phyloP scores from a whole-genome alignment of 768 basidiomycete genomes.

The Tephrocybe sp. region DNA sequence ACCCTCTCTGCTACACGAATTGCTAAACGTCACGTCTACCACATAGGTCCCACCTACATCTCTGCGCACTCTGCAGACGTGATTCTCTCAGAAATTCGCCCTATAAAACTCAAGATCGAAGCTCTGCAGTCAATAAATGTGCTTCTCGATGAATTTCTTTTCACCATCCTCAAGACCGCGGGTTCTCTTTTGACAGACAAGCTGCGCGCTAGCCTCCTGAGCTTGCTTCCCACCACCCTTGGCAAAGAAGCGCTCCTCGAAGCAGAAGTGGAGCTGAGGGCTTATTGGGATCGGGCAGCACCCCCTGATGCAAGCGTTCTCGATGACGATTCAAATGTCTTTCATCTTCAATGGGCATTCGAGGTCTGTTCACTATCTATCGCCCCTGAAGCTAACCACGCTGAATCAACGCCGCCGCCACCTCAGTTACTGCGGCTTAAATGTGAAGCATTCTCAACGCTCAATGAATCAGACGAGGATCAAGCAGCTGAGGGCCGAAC shows the following conservation, averaged over 20 bases:
- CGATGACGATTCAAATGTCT: constrained; percentile 55
- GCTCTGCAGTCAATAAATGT: constrained; percentile 80
- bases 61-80: constrained; percentile 84
- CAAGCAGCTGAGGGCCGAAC: constrained; percentile 58
- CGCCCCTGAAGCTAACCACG: constrained; percentile 9
- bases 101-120: constrained; percentile 79
- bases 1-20: constrained; percentile 1
- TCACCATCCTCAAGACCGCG: constrained; percentile 63
- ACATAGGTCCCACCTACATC: constrained; percentile 77
- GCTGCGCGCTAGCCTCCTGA: constrained; percentile 68
- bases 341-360: constrained; percentile 71
- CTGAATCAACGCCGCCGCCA: not conserved
- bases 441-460: constrained; percentile 84
- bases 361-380: constrained; percentile 48
- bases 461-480: constrained; percentile 81
- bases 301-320: constrained; percentile 26
- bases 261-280: constrained; percentile 88
- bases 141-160: constrained; percentile 81
- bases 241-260: constrained; percentile 92
- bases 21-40: constrained; percentile 11
- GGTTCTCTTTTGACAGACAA: constrained; percentile 71
- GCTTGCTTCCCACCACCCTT: constrained; percentile 71
- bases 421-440: constrained; percentile 65
- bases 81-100: constrained; percentile 88
- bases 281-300: constrained; percentile 79